Evolutionary conservation across 352 stramenopile genomes (phyloP), one percentile per base, ranked within the genome.

Genomic region (Paralagenidium karlingii): DNA sequence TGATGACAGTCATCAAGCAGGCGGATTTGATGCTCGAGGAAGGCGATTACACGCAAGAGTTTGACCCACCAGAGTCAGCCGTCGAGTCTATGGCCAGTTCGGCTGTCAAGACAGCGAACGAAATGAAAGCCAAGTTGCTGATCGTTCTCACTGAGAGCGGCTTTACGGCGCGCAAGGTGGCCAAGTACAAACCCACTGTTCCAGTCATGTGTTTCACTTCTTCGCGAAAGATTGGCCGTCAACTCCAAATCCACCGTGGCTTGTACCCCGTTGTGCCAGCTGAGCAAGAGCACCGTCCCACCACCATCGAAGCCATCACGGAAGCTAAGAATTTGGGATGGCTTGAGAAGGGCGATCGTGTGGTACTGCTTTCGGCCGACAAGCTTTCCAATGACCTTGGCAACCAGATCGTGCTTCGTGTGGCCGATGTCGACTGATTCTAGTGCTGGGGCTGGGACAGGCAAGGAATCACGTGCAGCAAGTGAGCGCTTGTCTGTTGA

Each of bases 1-100:
- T 97, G 90, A 96, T 95, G 57, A 89, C 91, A 34, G 82, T 97
- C 34, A 76, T 96, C 47, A 78, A 79, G 45, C 74, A 94, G 52
- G 81, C 81, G 30, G 82, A 95, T 47, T 28, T 58, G 34, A 53
- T 90, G 45, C 52, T 89, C 24, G 58, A 76, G 43, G 55, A 49
- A 4, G 48, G 43, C 13, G 63, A 77, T 57, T 73, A 68, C 49
- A 55, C 73, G 43, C 76, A 78, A 38, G 59, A 85, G 37, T 88
- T 69, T 43, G 61, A 69, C 12, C 49, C 70, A 7, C 56, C 71
- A 9, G 71, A 59, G 16, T 68, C 68, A 24, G 68, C 83, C 47
- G 64, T 96, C 47, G 82, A 96, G 58, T 84, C 77, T 29, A 58
- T 86, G 22, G 77, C 80, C 29, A 77, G 60, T 26, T 89, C 80